Evolutionary conservation across 305 asterid species (phyloP).

Genomic region (Plantago lanceolata): DNA sequence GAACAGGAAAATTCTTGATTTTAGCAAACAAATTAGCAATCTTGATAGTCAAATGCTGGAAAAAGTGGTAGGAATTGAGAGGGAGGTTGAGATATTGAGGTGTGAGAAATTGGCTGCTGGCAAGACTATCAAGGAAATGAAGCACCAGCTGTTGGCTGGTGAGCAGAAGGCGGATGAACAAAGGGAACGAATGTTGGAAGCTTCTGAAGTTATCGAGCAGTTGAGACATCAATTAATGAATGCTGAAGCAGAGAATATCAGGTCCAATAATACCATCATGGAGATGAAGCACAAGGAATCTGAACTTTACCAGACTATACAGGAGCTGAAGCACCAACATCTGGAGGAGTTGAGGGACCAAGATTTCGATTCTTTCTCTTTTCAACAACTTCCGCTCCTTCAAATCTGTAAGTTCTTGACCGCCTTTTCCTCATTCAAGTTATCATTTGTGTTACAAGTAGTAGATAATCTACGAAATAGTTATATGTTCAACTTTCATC

Average conservation of each 20-base stretch:
- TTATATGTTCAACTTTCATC: not conserved
- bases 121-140: not conserved
- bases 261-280: not conserved
- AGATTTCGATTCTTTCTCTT: not conserved
- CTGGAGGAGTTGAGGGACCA: not conserved
- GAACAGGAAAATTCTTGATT: constrained; percentile 9
- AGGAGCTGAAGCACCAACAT: not conserved
- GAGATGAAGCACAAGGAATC: not conserved
- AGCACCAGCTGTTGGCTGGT: not conserved
- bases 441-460: too few species aligned
- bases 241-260: not conserved
- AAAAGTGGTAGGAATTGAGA: not conserved
- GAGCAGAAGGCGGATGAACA: not conserved
- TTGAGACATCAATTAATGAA: not conserved
- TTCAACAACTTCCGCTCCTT: not conserved
- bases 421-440: not conserved
- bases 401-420: not conserved
- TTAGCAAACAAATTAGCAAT: not conserved
- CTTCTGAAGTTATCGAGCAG: not conserved
- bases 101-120: not conserved
- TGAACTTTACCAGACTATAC: not conserved
- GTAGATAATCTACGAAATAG: too few species aligned
- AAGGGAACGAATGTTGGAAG: not conserved
- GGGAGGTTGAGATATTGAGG: constrained; percentile 8
- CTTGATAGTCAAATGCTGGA: constrained; percentile 3